These are phyloP conservation scores for Carpinus fangiana DNA, from an alignment of 306 rosid species.

Conservation along the genomic window DNA sequence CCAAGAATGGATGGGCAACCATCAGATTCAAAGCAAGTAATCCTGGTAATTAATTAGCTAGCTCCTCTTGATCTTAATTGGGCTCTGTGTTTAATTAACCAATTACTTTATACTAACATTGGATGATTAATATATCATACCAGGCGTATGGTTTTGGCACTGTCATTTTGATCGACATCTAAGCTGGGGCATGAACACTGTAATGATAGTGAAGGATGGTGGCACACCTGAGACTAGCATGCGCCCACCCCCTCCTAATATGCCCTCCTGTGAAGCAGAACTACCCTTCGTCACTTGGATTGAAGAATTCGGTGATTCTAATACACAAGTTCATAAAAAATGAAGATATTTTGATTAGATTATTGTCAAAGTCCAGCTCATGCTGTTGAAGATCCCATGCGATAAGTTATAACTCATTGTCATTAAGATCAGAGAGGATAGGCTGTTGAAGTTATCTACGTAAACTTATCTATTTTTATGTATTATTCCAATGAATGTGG, in stretches of 20 bases:
- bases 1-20: constrained; percentile 43
- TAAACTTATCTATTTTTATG: too few relatives aligned
- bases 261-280: not conserved
- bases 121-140: not conserved
- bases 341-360: too few relatives aligned
- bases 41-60: constrained; percentile 23
- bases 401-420: too few relatives aligned
- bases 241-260: constrained; percentile 21
- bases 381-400: too few relatives aligned
- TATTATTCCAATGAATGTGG: too few relatives aligned
- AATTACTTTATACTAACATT: not conserved
- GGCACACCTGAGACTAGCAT: constrained; percentile 7
- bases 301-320: not conserved
- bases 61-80: too few relatives aligned
- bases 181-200: constrained; percentile 32
- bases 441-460: too few relatives aligned
- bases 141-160: constrained; percentile 27
- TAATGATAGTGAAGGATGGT: constrained; percentile 33
- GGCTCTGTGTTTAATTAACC: too few relatives aligned
- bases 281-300: constrained; percentile 1
- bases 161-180: constrained; percentile 35
- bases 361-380: not conserved
- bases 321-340: not conserved
- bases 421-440: too few relatives aligned
- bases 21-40: constrained; percentile 39